phyloP scores from a whole-genome alignment of 768 basidiomycete genomes.

The Filobasidium floriforme region DNA sequence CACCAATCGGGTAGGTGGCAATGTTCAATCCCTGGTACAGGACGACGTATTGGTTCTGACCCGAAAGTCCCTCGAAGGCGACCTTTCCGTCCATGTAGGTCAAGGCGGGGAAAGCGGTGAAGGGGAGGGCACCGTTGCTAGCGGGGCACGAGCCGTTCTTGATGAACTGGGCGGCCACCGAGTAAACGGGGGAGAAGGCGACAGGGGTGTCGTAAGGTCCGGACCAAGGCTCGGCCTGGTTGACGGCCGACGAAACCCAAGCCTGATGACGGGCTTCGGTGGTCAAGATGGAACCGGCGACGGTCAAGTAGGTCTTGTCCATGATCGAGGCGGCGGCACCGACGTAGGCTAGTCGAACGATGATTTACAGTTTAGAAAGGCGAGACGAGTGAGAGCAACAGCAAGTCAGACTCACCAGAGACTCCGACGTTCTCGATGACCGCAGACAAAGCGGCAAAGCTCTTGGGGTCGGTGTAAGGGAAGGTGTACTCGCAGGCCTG shows the following conservation, averaged over 20 bases:
- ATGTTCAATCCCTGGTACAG: constrained; percentile 52
- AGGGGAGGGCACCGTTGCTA: constrained; percentile 53
- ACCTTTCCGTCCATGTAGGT: constrained; percentile 27
- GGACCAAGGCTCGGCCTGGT: constrained; percentile 54
- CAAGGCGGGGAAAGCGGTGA: constrained; percentile 54
- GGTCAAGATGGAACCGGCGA: constrained; percentile 57
- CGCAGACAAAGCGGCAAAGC: constrained; percentile 53
- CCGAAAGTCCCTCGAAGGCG: constrained; percentile 6
- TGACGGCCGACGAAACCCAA: constrained; percentile 55
- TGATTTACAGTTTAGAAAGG: too few relatives aligned
- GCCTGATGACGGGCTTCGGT: constrained; percentile 60
- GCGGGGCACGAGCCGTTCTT: constrained; percentile 50
- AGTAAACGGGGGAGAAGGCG: constrained; percentile 50
- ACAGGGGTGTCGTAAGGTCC: constrained; percentile 54
- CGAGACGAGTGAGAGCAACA: too few relatives aligned
- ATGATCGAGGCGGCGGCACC: constrained; percentile 53
- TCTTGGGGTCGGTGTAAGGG: constrained; percentile 49
- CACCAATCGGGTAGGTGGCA: constrained; percentile 47
- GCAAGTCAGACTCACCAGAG: constrained; percentile 34
- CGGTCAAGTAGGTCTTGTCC: constrained; percentile 48
- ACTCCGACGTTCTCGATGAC: constrained; percentile 55
- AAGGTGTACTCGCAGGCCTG: constrained; percentile 59
- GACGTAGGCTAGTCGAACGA: constrained; percentile 55
- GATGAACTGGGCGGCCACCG: constrained; percentile 52
- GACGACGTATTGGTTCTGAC: constrained; percentile 50